These are phyloP conservation scores for Zygosaccharomyces pseudobailii DNA, from an alignment of 1,139 yeast species.

Conservation along the genomic window DNA sequence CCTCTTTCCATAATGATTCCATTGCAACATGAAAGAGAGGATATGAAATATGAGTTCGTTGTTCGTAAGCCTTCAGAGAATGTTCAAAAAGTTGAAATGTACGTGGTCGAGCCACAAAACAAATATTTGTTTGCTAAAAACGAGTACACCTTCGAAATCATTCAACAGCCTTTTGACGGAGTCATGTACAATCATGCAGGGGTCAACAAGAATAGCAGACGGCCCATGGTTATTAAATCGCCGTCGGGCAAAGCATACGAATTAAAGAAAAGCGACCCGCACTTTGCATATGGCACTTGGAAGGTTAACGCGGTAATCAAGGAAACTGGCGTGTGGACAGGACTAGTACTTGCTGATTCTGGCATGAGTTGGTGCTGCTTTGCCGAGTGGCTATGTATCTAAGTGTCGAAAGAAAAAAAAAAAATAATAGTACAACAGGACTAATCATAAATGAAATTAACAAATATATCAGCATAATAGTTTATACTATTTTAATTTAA, in stretches of 20 bases:
- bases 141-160: constrained; percentile 58
- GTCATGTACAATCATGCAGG: constrained; percentile 42
- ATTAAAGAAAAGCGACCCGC: constrained; percentile 45
- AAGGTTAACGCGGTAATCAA: constrained; percentile 53
- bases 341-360: constrained; percentile 72
- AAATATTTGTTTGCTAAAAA: constrained; percentile 52
- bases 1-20: constrained; percentile 77
- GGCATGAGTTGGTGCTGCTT: constrained; percentile 85
- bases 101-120: constrained; percentile 80
- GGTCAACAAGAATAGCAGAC: constrained; percentile 36
- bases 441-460: neutral
- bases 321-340: constrained; percentile 79
- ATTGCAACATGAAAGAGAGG: constrained; percentile 65
- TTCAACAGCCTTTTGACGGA: constrained; percentile 62
- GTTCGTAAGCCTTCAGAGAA: constrained; percentile 68
- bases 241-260: constrained; percentile 79
- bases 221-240: constrained; percentile 65
- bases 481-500: neutral
- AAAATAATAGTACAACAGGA: neutral
- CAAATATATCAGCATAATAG: neutral
- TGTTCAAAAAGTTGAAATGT: constrained; percentile 67
- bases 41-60: constrained; percentile 60
- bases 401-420: constrained; percentile 5
- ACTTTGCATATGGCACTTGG: constrained; percentile 51
- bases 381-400: constrained; percentile 80